Base-by-base conservation (phyloP, 1,139 yeast genomes). In the Hyphopichia buzzinii region DNA sequence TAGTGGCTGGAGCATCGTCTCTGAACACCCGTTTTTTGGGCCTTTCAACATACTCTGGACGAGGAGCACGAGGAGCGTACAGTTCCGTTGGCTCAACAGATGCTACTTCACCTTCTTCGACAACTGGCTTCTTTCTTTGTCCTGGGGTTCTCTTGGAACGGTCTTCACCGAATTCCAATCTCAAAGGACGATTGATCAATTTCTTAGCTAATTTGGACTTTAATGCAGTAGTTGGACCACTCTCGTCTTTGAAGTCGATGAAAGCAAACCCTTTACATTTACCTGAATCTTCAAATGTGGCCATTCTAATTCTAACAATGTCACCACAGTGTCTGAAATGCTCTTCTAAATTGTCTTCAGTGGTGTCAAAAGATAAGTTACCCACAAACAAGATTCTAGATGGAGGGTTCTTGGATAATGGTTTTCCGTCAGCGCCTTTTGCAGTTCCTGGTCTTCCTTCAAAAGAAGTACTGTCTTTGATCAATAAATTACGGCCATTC, bases 211-310 rank as follows among this genome's bases (percentile, higher is more conserved):
- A 52, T 54, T 81, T 84, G 44, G 89, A 92, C 47, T 77, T 81
- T 44, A 92, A 68, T 0, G 97, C 97, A 30, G 72, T 71, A 0
- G 95, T 85, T 30, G 97, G 90, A 3, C 94, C 90, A 22, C 76
- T 77, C 45, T 84, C 85, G 47, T 82, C 83, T 48, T 71, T 76
- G 64, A 90, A 92, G 60, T 92, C 98, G 29, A 92, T 66, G 54
- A 92, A 92, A 1, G 96, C 92, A 69, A 90, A 92, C 2, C 98
- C 98, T 59, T 92, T 92, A 67, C 97, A 92, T 57, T 89, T 90
- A 1, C 97, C 97, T 29, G 86, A 70, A 55, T 92, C 98, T 63
- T 92, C 92, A 59, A 92, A 92, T 7, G 98, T 90, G 2, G 97
- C 97, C 95, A 90, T 90, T 59, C 98, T 77, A 37, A 90, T 79